These are phyloP conservation scores for Brasenia schreberi DNA, from an alignment of 164 flowering plant genomes.

Conservation along the genomic window DNA sequence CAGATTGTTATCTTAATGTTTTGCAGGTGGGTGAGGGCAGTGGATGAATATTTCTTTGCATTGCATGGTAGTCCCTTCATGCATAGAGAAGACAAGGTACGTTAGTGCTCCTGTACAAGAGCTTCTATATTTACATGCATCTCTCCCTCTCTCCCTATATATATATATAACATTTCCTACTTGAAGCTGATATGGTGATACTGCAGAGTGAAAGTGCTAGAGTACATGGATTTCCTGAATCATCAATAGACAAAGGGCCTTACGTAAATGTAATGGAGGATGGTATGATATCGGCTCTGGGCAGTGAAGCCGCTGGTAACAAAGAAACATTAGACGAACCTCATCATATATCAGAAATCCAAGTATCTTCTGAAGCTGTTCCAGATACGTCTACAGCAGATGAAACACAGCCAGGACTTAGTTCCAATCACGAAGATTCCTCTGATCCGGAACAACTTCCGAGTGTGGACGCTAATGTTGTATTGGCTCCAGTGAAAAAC, in stretches of 20 bases:
- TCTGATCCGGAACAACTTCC: constrained; percentile 4
- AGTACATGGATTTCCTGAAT: constrained; percentile 8
- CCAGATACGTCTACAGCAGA: not conserved
- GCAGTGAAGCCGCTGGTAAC: constrained; percentile 6
- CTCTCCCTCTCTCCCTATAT: no score
- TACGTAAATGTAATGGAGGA: constrained; percentile 30
- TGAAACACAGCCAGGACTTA: constrained; percentile 4
- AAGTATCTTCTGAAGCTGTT: not conserved
- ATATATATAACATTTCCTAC: not conserved
- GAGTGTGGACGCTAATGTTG: constrained; percentile 5
- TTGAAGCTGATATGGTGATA: constrained; percentile 1
- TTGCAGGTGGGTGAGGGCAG: constrained; percentile 60
- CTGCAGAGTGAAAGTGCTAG: constrained; percentile 15
- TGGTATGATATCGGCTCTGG: constrained; percentile 32
- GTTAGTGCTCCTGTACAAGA: not conserved
- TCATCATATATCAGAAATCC: constrained; percentile 1
- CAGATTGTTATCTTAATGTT: no score
- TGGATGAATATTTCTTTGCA: constrained; percentile 32
- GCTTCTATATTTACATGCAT: no score
- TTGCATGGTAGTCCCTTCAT: constrained; percentile 27
- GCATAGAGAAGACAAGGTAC: constrained; percentile 27
- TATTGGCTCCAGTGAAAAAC: constrained; percentile 18
- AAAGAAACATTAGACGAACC: constrained; percentile 4
- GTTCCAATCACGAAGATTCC: constrained; percentile 1
- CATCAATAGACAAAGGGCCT: constrained; percentile 43